Evolutionary conservation across 495 filamentous ascomycete genomes (phyloP).

Genomic region (Pseudomonodictys pantanalensis): DNA sequence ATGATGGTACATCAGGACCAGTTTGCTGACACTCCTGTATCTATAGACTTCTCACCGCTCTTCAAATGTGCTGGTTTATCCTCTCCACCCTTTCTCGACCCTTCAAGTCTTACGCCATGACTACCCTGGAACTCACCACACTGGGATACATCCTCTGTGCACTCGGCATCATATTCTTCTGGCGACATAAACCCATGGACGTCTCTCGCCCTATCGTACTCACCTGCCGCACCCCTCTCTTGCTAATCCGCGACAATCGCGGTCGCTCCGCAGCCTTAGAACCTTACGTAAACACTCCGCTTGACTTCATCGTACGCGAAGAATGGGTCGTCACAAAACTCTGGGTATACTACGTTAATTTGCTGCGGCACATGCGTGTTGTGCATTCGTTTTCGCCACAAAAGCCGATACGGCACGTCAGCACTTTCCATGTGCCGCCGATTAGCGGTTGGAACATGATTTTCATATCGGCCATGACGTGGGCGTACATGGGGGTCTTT

Average conservation of each 20-base stretch:
- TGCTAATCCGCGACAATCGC: constrained; percentile 28
- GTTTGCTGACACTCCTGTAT: too few species aligned
- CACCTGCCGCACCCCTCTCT: not conserved
- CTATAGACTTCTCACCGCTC: too few species aligned
- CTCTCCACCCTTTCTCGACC: constrained; percentile 28
- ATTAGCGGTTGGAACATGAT: not conserved
- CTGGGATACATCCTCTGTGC: constrained; percentile 33
- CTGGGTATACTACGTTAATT: constrained; percentile 18
- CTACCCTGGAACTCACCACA: constrained; percentile 36
- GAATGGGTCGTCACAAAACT: constrained; percentile 14
- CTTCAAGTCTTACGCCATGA: constrained; percentile 25
- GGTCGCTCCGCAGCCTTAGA: constrained; percentile 25
- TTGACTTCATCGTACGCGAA: constrained; percentile 34
- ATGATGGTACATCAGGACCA: constrained; percentile 29
- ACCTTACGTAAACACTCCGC: constrained; percentile 32
- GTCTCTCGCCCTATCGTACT: constrained; percentile 19
- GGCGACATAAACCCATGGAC: constrained; percentile 38
- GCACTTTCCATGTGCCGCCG: constrained; percentile 3
- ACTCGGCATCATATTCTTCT: constrained; percentile 30
- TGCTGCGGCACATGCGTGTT: constrained; percentile 10
- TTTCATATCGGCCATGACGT: not conserved
- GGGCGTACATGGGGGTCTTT: constrained; percentile 9
- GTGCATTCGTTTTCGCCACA: not conserved
- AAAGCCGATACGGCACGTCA: not conserved
- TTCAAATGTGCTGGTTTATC: constrained; percentile 37